Percentiles rank a stretch among this genome's conserved stretches.
Conservation (phyloP, 2,329 filamentous ascomycete genomes). For the Aspergillus fumigatiaffinis region DNA sequence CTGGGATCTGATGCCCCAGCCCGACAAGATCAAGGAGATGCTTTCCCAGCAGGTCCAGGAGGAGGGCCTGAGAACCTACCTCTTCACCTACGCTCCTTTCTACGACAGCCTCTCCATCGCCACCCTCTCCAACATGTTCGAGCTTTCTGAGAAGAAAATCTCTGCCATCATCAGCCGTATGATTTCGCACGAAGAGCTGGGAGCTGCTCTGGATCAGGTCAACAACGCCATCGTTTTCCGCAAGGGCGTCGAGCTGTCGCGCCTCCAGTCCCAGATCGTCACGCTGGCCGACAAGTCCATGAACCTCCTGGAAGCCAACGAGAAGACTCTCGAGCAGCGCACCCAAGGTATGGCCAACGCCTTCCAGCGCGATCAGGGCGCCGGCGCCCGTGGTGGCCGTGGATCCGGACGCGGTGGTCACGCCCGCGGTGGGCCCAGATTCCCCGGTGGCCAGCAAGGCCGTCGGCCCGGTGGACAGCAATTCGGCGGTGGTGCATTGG, state of each 20-base stretch:
- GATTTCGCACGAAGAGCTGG: constrained; percentile 98
- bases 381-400: constrained; percentile 63
- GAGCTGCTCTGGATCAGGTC: constrained; percentile 94
- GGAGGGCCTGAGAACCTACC: constrained; percentile 94
- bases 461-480: constrained; percentile 48
- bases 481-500: constrained; percentile 49
- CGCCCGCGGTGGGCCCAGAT: constrained; percentile 34
- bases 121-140: constrained; percentile 90
- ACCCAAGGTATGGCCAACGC: constrained; percentile 94
- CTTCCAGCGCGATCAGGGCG: constrained; percentile 86
- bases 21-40: constrained; percentile 93
- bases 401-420: constrained; percentile 43
- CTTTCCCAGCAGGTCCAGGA: constrained; percentile 97
- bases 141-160: constrained; percentile 85
- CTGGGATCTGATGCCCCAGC: constrained; percentile 94
- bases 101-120: constrained; percentile 91
- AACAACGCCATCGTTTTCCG: constrained; percentile 97
- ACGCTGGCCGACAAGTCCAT: constrained; percentile 95
- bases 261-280: constrained; percentile 90
- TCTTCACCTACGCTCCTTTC: constrained; percentile 98
- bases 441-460: constrained; percentile 38
- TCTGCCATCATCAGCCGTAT: constrained; percentile 96
- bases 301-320: constrained; percentile 92
- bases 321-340: constrained; percentile 93
- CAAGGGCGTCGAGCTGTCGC: constrained; percentile 96